These are phyloP conservation scores for Pseudogymnoascus sp. DNA, from an alignment of 2,329 filamentous ascomycete species.

Conservation along the genomic window DNA sequence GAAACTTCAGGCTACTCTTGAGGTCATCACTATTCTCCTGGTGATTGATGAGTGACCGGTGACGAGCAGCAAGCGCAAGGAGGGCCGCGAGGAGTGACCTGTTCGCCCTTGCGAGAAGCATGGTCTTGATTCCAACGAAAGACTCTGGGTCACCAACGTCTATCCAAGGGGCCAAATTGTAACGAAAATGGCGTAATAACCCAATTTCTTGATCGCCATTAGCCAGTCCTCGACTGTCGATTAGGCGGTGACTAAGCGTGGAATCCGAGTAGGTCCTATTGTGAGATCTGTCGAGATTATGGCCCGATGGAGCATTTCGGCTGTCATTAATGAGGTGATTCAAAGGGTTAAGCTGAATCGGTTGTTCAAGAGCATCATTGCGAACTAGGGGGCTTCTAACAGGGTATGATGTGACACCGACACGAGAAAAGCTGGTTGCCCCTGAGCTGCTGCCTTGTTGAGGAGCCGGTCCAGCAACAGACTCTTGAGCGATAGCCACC, in stretches of 20 bases:
- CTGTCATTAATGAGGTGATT: background rate
- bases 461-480: background rate
- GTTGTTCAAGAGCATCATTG: background rate
- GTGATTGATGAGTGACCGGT: background rate
- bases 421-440: background rate
- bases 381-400: background rate
- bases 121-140: conserved; percentile 5
- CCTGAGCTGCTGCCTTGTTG: background rate
- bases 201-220: background rate
- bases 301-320: background rate
- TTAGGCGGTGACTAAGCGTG: conserved; percentile 19
- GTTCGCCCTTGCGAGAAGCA: background rate
- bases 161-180: conserved; percentile 12
- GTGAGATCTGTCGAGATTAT: conserved; percentile 19
- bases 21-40: background rate
- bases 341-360: background rate
- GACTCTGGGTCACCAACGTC: conserved; percentile 8
- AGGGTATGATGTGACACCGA: background rate
- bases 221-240: conserved; percentile 9
- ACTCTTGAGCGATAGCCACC: background rate
- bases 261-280: conserved; percentile 19
- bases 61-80: background rate
- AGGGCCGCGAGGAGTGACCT: background rate
- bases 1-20: background rate
- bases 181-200: conserved; percentile 7